These are phyloP conservation scores for Pestalotiopsis fici DNA, from an alignment of 2,329 filamentous ascomycete genomes.

Conservation along the genomic window DNA sequence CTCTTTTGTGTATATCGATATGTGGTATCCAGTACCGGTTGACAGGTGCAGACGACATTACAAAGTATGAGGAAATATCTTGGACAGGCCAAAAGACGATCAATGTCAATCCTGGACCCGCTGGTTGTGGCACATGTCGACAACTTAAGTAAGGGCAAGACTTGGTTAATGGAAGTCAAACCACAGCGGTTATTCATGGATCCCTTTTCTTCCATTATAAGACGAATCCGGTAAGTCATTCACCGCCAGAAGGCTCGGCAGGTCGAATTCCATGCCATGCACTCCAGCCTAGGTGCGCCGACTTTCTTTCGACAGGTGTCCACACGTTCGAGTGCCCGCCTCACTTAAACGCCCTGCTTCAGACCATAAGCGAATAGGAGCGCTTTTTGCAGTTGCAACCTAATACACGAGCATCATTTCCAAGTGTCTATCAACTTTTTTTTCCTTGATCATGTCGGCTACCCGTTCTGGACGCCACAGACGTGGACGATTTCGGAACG, in stretches of 20 bases:
- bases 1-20: slow-evolving; percentile 60
- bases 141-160: not conserved
- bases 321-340: slow-evolving; percentile 4
- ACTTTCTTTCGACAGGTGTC: not conserved
- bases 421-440: not conserved
- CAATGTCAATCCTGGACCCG: not conserved
- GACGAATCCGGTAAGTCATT: slow-evolving; percentile 3
- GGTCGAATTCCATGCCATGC: not conserved
- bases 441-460: not conserved
- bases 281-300: slow-evolving; percentile 4
- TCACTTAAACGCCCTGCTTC: slow-evolving; percentile 9
- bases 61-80: not conserved
- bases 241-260: slow-evolving; percentile 6
- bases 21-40: slow-evolving; percentile 65
- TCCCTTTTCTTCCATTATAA: not conserved
- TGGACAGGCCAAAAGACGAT: not conserved
- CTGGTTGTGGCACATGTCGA: not conserved
- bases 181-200: not conserved
- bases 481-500: not conserved
- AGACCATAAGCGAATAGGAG: slow-evolving; percentile 4
- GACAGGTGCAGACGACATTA: slow-evolving; percentile 37
- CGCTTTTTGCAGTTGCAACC: not conserved
- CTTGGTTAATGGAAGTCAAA: not conserved
- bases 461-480: not conserved
- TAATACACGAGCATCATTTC: not conserved